Conservation (phyloP, 1,284 basidiomycete species). For the Tremellales sp. region DNA sequence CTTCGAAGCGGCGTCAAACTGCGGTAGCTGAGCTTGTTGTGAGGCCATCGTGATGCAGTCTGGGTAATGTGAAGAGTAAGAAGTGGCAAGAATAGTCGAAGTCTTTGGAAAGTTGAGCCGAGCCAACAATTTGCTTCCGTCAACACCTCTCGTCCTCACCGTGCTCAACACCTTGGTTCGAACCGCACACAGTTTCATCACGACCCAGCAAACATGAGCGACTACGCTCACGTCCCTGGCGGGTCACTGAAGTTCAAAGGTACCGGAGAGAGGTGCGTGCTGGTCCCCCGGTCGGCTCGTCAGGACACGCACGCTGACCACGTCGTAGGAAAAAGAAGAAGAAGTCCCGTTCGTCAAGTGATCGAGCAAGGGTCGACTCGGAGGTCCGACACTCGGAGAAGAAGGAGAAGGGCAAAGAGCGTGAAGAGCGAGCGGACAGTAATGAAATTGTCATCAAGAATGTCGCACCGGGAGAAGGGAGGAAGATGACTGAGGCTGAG, state of each 20-base stretch:
- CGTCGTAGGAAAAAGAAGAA: slow-evolving; percentile 75
- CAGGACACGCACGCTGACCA: neutral
- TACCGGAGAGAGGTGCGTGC: slow-evolving; percentile 70
- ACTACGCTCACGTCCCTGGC: slow-evolving; percentile 79
- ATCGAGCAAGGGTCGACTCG: slow-evolving; percentile 20
- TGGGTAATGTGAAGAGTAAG: neutral
- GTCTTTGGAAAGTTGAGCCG: neutral
- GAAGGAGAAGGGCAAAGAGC: slow-evolving; percentile 20
- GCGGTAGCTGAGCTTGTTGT: slow-evolving; percentile 34
- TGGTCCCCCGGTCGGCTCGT: too few relatives aligned
- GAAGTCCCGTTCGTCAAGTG: slow-evolving; percentile 58
- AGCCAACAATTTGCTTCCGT: neutral
- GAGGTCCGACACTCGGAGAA: slow-evolving; percentile 49
- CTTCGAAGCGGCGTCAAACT: slow-evolving; percentile 74
- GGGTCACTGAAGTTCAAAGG: slow-evolving; percentile 88
- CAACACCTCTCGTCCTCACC: neutral
- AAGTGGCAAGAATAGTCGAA: neutral
- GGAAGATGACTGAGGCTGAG: slow-evolving; percentile 81
- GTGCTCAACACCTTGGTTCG: too few relatives aligned
- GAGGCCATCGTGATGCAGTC: slow-evolving; percentile 19
- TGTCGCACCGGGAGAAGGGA: slow-evolving; percentile 6
- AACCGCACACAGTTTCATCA: too few relatives aligned
- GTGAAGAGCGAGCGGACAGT: slow-evolving; percentile 3
- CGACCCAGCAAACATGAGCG: slow-evolving; percentile 53
- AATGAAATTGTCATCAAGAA: neutral